phyloP scores from a whole-genome alignment of 1,284 basidiomycete species.

The Sporisorium iseilematis-ciliati region DNA sequence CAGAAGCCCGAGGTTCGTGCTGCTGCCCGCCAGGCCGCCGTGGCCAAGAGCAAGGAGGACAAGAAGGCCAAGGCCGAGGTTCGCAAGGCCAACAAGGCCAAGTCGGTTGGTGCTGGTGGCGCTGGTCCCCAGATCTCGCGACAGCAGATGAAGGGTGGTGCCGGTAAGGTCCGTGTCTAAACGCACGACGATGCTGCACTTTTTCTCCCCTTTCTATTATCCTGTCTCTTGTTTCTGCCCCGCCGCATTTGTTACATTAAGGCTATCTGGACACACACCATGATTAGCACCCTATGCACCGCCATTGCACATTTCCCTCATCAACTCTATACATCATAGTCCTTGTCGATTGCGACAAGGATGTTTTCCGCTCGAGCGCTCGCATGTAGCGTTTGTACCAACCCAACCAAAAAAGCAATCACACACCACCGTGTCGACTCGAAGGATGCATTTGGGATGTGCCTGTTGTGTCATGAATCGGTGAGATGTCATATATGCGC shows the following conservation, averaged over 20 bases:
- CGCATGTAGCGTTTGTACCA: constrained; percentile 11
- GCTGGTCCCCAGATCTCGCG: constrained; percentile 88
- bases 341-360: no score
- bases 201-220: background rate
- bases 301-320: constrained; percentile 11
- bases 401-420: constrained; percentile 45
- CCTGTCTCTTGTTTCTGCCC: constrained; percentile 8
- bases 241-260: constrained; percentile 46
- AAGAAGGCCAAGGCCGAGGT: constrained; percentile 77
- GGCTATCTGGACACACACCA: constrained; percentile 24
- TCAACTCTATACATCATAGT: constrained; percentile 1
- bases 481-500: no score
- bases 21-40: constrained; percentile 84
- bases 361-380: constrained; percentile 5
- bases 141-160: constrained; percentile 91
- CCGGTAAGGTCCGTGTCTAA: constrained; percentile 65
- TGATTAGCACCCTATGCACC: constrained; percentile 31
- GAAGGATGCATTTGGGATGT: background rate
- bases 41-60: constrained; percentile 91
- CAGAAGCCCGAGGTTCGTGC: constrained; percentile 83
- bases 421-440: constrained; percentile 39
- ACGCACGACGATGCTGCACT: constrained; percentile 11
- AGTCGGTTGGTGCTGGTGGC: constrained; percentile 71
- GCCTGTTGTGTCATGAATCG: background rate
- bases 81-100: constrained; percentile 73